Percentiles rank a stretch among this genome's conserved stretches.
phyloP scores from a whole-genome alignment of 352 stramenopile species.

The Phytophthora fragariaefolia region DNA sequence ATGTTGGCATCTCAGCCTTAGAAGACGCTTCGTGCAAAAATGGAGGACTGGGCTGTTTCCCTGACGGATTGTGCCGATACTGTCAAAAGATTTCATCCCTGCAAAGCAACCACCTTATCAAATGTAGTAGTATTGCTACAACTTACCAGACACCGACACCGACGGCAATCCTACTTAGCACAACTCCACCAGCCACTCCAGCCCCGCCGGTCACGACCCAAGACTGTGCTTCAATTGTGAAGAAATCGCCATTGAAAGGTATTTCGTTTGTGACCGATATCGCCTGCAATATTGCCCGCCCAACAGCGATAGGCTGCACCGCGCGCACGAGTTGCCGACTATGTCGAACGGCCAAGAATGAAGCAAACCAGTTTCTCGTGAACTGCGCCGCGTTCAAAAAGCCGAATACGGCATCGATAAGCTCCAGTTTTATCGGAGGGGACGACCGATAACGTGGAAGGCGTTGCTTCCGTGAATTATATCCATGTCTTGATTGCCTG shows the following conservation, averaged over 20 bases:
- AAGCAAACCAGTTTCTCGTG: slow-evolving; percentile 51
- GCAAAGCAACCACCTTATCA: slow-evolving; percentile 27
- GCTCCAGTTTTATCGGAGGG: neutral
- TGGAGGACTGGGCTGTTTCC: slow-evolving; percentile 41
- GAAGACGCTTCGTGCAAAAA: slow-evolving; percentile 30
- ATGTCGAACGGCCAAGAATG: slow-evolving; percentile 56
- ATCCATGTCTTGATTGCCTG: slow-evolving; percentile 11
- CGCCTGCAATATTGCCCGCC: slow-evolving; percentile 29
- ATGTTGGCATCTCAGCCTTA: slow-evolving; percentile 36
- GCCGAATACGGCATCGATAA: neutral
- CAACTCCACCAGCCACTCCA: slow-evolving; percentile 6
- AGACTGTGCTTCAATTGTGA: slow-evolving; percentile 28
- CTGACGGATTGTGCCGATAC: slow-evolving; percentile 36
- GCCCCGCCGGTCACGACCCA: neutral
- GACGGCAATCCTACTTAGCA: neutral
- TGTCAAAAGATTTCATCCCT: slow-evolving; percentile 33
- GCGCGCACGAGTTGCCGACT: slow-evolving; percentile 48
- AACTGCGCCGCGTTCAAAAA: slow-evolving; percentile 19
- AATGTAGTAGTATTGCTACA: slow-evolving; percentile 9
- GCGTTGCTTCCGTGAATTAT: slow-evolving; percentile 3
- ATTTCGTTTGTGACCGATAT: slow-evolving; percentile 48
- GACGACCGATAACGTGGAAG: neutral
- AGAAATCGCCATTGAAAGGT: slow-evolving; percentile 22
- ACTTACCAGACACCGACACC: neutral
- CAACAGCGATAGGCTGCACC: slow-evolving; percentile 39